Percentiles rank a stretch among this genome's conserved stretches.
Conservation (phyloP, 495 filamentous ascomycete species). For the Podospora tetraspora region DNA sequence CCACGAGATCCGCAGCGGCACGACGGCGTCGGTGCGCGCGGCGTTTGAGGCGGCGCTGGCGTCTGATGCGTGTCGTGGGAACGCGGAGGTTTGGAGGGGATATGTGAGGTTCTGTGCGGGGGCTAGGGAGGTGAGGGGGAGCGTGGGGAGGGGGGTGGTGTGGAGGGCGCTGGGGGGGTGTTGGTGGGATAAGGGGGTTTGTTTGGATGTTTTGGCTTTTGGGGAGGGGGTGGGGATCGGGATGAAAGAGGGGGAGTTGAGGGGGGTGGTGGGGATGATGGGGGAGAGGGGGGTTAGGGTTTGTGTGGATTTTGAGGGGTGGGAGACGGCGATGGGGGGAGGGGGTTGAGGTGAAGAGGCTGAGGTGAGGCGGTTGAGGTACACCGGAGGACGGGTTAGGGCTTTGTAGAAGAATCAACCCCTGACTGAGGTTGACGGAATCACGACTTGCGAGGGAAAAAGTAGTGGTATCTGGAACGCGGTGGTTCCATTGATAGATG, state of each 20-base stretch:
- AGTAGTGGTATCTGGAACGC: not conserved
- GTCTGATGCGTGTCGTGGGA: constrained; percentile 33
- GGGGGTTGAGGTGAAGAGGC: not conserved
- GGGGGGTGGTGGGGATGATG: constrained; percentile 43
- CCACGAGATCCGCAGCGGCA: constrained; percentile 57
- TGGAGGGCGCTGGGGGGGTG: constrained; percentile 66
- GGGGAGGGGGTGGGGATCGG: constrained; percentile 16
- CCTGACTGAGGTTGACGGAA: not conserved
- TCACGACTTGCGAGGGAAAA: not conserved
- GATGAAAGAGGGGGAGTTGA: constrained; percentile 45
- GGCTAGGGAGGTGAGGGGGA: not conserved
- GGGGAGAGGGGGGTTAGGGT: constrained; percentile 38
- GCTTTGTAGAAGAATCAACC: not conserved
- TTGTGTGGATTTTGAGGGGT: constrained; percentile 39
- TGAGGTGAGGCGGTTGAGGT: not conserved
- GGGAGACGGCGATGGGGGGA: constrained; percentile 21
- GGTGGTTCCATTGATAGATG: not conserved
- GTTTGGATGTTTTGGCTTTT: constrained; percentile 62
- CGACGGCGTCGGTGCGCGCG: constrained; percentile 54
- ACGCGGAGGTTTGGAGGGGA: constrained; percentile 57
- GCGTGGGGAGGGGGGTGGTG: constrained; percentile 42
- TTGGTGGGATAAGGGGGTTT: constrained; percentile 70
- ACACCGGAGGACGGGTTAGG: not conserved
- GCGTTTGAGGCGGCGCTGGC: constrained; percentile 67
- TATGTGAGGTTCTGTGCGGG: constrained; percentile 54